Evolutionary conservation across 306 rosid species (phyloP).

Genomic region (Oxytropis ochrocephala): DNA sequence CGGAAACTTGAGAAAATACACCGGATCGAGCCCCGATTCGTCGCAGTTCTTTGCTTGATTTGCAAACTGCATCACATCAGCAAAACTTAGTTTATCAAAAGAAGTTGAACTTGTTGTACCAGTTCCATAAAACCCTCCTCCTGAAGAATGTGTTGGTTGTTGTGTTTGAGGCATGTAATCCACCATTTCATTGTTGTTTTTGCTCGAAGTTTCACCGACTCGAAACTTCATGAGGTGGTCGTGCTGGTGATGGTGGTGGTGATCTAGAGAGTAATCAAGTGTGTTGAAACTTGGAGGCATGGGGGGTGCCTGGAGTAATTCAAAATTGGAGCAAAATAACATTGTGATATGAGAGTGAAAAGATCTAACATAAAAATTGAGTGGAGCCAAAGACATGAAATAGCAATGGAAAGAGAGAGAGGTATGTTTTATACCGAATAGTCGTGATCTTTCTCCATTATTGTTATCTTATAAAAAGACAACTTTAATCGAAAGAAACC

Average conservation of each 20-base stretch:
- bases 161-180: slow-evolving; percentile 46
- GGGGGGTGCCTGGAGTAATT: slow-evolving; percentile 38
- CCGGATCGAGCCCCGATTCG: slow-evolving; percentile 60
- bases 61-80: slow-evolving; percentile 93
- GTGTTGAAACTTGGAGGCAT: slow-evolving; percentile 44
- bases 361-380: slow-evolving; percentile 24
- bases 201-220: slow-evolving; percentile 34
- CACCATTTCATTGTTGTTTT: slow-evolving; percentile 20
- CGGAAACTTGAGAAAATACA: slow-evolving; percentile 84
- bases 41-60: slow-evolving; percentile 44
- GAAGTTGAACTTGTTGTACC: slow-evolving; percentile 20
- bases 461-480: slow-evolving; percentile 21
- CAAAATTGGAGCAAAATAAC: slow-evolving; percentile 36
- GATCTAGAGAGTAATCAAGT: slow-evolving; percentile 41
- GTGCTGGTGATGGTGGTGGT: slow-evolving; percentile 9
- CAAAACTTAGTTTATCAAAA: slow-evolving; percentile 66
- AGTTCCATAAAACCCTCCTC: slow-evolving; percentile 26
- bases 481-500: slow-evolving; percentile 35
- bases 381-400: neutral
- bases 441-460: slow-evolving; percentile 71
- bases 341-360: slow-evolving; percentile 30
- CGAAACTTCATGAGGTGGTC: slow-evolving; percentile 41
- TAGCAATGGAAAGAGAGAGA: neutral
- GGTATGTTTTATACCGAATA: slow-evolving; percentile 48
- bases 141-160: slow-evolving; percentile 14